Evolutionary conservation across 2,329 filamentous ascomycete species (phyloP).

Genomic region (Sarocladium strictum): DNA sequence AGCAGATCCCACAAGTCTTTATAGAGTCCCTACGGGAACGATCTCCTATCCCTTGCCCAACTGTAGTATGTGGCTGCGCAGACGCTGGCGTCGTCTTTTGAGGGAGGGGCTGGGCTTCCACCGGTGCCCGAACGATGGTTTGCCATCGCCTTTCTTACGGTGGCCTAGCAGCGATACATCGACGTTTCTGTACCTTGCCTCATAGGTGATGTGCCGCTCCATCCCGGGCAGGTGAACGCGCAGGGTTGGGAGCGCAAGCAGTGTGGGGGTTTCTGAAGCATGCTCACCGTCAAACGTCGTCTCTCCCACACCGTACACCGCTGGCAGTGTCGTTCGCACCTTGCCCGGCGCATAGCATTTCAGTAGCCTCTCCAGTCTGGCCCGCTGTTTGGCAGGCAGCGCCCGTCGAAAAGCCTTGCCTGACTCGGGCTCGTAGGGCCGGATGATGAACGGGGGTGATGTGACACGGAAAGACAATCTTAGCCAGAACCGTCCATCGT

Average conservation of each 20-base stretch:
- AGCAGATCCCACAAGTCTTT: neutral
- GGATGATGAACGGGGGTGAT: conserved; percentile 34
- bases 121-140: neutral
- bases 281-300: neutral
- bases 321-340: conserved; percentile 49
- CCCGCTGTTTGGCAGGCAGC: conserved; percentile 26
- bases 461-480: conserved; percentile 25
- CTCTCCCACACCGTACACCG: conserved; percentile 39
- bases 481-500: conserved; percentile 60
- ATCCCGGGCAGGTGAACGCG: conserved; percentile 40
- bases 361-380: conserved; percentile 35
- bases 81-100: neutral
- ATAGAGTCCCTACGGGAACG: neutral
- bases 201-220: conserved; percentile 42
- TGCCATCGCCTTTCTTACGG: conserved; percentile 4
- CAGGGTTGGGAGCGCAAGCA: conserved; percentile 49
- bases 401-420: conserved; percentile 42
- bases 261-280: conserved; percentile 17
- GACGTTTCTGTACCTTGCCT: conserved; percentile 44
- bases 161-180: conserved; percentile 33
- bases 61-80: neutral
- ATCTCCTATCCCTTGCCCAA: neutral
- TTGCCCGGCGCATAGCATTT: conserved; percentile 48
- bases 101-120: neutral
- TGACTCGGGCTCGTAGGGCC: conserved; percentile 38